phyloP scores from a whole-genome alignment of 768 basidiomycete genomes.

The Tubosaeta brunneosetosa region DNA sequence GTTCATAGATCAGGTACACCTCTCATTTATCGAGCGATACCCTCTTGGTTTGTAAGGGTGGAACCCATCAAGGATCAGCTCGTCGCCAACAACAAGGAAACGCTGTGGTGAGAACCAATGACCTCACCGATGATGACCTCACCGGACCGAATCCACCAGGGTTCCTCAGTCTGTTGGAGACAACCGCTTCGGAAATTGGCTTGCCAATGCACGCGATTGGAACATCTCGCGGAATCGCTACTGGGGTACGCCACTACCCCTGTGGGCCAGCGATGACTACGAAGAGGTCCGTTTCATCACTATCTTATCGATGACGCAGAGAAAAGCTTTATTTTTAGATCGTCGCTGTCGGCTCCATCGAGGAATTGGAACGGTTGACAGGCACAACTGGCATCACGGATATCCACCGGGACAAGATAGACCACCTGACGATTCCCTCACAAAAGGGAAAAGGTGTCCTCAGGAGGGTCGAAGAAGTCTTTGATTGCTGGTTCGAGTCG shows the following conservation, averaged over 20 bases:
- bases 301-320: not conserved
- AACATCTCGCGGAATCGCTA: conserved; percentile 98
- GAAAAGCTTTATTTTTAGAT: conserved; percentile 42
- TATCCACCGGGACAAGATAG: conserved; percentile 90
- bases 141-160: conserved; percentile 40
- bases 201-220: conserved; percentile 98
- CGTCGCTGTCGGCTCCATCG: conserved; percentile 82
- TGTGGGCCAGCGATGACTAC: conserved; percentile 92
- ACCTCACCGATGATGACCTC: not conserved
- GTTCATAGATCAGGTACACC: conserved; percentile 80
- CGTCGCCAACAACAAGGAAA: conserved; percentile 84
- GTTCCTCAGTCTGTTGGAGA: conserved; percentile 91
- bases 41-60: conserved; percentile 93
- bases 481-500: conserved; percentile 99
- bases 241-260: conserved; percentile 96
- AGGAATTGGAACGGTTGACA: conserved; percentile 80
- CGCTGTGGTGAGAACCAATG: conserved; percentile 62
- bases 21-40: conserved; percentile 92
- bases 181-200: conserved; percentile 93
- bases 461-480: conserved; percentile 93
- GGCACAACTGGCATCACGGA: conserved; percentile 83
- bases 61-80: conserved; percentile 80
- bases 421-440: conserved; percentile 95
- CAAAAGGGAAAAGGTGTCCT: conserved; percentile 79
- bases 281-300: conserved; percentile 54